Percentiles rank a stretch among this genome's conserved stretches.
Conservation (phyloP, 129 eudicot species). For the Pseudognaphalium luteoalbum region DNA sequence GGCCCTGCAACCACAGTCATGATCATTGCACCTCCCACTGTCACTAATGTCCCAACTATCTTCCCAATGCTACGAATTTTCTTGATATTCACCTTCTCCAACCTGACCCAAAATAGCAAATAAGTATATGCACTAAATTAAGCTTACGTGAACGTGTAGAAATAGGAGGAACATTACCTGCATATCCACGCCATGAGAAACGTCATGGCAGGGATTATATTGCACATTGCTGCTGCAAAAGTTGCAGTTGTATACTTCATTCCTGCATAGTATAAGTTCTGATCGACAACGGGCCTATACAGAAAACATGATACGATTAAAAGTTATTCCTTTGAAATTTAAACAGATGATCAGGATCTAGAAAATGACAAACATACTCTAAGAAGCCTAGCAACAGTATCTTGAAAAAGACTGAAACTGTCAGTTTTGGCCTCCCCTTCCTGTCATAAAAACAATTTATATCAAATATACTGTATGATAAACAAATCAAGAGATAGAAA, state of each 20-base stretch:
- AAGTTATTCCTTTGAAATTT: neutral
- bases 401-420: slow-evolving; percentile 47
- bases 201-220: slow-evolving; percentile 69
- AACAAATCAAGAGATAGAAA: neutral
- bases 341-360: neutral
- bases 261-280: slow-evolving; percentile 64
- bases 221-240: slow-evolving; percentile 60
- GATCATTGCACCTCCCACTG: slow-evolving; percentile 77
- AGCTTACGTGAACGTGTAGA: slow-evolving; percentile 8
- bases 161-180: slow-evolving; percentile 31
- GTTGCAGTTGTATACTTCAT: slow-evolving; percentile 72
- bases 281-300: slow-evolving; percentile 70
- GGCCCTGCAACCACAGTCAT: slow-evolving; percentile 72
- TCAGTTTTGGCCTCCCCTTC: slow-evolving; percentile 71
- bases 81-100: slow-evolving; percentile 58
- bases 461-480: slow-evolving; percentile 15
- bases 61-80: slow-evolving; percentile 64
- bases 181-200: slow-evolving; percentile 65
- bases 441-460: slow-evolving; percentile 38
- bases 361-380: slow-evolving; percentile 45
- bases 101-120: slow-evolving; percentile 34
- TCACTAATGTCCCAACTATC: slow-evolving; percentile 61
- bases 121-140: neutral
- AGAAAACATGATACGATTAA: neutral
- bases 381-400: slow-evolving; percentile 57